Evolutionary conservation across 257 asterid species (phyloP), one percentile per base, ranked within the genome.

Genomic region (Anisodus tanguticus): DNA sequence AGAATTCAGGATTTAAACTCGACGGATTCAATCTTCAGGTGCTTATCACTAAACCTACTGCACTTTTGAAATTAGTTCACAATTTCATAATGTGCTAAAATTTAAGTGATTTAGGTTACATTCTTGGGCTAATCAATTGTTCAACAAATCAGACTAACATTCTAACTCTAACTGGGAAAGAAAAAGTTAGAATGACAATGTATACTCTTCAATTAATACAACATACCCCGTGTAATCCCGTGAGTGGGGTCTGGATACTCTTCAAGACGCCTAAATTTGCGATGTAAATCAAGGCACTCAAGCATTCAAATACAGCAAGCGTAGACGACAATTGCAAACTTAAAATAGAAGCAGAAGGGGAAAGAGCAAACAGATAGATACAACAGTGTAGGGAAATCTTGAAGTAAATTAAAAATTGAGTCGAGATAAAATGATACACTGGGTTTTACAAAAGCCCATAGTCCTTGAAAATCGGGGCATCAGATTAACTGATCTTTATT

Each of bases 401-500:
- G 66, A 59, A 59, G 66, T 16, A 59, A 66, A 11, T 12, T 26
- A 66, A 31, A 11, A 12, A 6, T 11, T 31, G 45, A 66, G 72
- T 31, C 3, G 7, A 66, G 72, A 35, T 31, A 66, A 66, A 66
- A 31, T 31, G 10, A 66, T 66, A 66, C 47, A 66, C 9, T 11
- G 47, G 31, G 72, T 66, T 35, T 35, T 11, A 66, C 72, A 66
- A 66, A 66, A 66, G 37, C 10, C 47, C 72, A 0, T 66, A 4
- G 72, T 66, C 47, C 47, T 66, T 66, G 47, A 66, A 66, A 66
- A 37, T 66, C 37, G 12, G 47, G 72, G 72, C 72, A 35, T 66
- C 72, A 66, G 72, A 66, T 66, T 31, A 66, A 66, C 72, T 31
- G 72, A 35, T 66, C 47, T 66, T 62, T 66, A 66, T 66, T 66